Evolutionary conservation across 257 asterid genomes (phyloP).

Genomic region (Nicotiana paniculata): DNA sequence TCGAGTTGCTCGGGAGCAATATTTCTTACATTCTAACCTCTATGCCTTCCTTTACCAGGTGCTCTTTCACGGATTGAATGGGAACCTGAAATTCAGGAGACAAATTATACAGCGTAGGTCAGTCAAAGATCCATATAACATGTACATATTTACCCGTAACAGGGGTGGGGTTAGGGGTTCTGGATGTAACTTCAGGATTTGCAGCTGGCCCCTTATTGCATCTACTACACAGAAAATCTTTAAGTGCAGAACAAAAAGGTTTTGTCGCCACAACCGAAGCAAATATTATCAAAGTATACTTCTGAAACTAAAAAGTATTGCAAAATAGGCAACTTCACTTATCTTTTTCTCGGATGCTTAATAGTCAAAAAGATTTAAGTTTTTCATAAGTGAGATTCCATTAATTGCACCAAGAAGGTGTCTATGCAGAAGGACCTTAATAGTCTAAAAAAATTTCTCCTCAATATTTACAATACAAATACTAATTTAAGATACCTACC

Average conservation of each 20-base stretch:
- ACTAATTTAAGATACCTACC: too few relatives aligned
- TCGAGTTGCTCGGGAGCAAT: background rate
- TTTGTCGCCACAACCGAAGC: background rate
- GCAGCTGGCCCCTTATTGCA: background rate
- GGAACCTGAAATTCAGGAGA: slow-evolving; percentile 42
- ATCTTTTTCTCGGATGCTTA: background rate
- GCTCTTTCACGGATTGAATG: slow-evolving; percentile 56
- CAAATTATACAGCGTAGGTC: background rate
- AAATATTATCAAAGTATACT: too few relatives aligned
- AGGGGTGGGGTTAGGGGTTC: background rate
- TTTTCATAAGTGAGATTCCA: background rate
- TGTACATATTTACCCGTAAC: background rate
- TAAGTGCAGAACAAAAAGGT: background rate
- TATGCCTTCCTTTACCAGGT: slow-evolving; percentile 41
- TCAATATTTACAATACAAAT: too few relatives aligned
- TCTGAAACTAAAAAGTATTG: background rate
- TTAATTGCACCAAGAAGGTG: too few relatives aligned
- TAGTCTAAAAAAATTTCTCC: too few relatives aligned
- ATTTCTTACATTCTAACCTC: slow-evolving; percentile 43
- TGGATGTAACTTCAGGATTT: too few relatives aligned
- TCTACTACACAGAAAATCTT: background rate
- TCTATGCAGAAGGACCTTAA: too few relatives aligned
- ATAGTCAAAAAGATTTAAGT: background rate
- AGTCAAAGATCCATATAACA: background rate
- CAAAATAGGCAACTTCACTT: background rate